A percentile compares a stretch with the other conserved stretches of the same genome.
Evolutionary conservation across 139 green algal species (phyloP).

Genomic region (Coelastrella sp.): DNA sequence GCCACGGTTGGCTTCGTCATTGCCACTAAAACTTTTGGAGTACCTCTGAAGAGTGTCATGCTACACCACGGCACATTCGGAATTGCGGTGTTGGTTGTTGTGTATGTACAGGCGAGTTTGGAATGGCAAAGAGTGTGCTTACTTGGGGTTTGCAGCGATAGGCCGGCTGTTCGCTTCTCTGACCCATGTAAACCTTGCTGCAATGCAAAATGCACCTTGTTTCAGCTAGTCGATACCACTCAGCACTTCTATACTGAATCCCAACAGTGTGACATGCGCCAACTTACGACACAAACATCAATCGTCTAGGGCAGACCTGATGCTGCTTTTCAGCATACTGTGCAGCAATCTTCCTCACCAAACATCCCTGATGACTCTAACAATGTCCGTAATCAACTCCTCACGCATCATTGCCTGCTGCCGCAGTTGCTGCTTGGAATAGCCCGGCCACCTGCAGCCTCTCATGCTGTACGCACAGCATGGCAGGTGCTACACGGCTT

Average conservation of each 20-base stretch:
- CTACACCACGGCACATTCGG: slow-evolving; percentile 9
- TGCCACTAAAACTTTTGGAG: neutral
- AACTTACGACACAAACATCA: too few relatives aligned
- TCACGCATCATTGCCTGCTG: neutral
- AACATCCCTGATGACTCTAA: too few relatives aligned
- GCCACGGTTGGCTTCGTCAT: too few relatives aligned
- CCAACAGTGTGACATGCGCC: too few relatives aligned
- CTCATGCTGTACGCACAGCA: neutral
- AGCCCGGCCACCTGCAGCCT: slow-evolving; percentile 14
- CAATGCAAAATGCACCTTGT: too few relatives aligned
- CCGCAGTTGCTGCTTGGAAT: slow-evolving; percentile 44
- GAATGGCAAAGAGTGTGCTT: neutral
- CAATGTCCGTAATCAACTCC: too few relatives aligned
- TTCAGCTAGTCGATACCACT: too few relatives aligned
- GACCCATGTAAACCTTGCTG: too few relatives aligned
- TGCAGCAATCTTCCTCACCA: too few relatives aligned
- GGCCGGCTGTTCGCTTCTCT: neutral
- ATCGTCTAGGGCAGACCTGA: too few relatives aligned
- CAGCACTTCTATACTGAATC: too few relatives aligned
- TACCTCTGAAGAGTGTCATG: slow-evolving; percentile 9
- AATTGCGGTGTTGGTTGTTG: too few relatives aligned
- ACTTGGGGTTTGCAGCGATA: neutral
- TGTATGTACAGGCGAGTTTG: slow-evolving; percentile 29
- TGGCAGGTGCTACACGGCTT: slow-evolving; percentile 43
- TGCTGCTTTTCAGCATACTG: neutral